Conservation (phyloP, 176 grass and related monocot genomes). For the Aechmea fasciata region DNA sequence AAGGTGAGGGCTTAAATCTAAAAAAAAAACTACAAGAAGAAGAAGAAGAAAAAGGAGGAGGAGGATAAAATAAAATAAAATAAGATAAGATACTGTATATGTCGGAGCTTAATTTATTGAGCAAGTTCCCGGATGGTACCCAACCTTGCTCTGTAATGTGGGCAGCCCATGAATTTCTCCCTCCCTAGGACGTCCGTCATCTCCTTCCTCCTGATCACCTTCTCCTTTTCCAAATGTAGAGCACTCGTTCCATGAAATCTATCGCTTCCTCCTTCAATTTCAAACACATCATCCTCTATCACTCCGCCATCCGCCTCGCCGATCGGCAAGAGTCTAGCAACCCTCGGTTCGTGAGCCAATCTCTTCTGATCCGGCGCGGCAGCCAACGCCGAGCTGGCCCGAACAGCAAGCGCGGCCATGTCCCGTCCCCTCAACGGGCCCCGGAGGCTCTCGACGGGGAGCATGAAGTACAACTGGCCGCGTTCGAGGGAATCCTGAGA, state of each 20-base stretch:
- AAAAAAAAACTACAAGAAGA: neutral
- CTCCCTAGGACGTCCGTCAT: neutral
- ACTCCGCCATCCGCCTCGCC: neutral
- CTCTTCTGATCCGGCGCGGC: neutral
- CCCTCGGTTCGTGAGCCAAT: neutral
- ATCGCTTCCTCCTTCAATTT: neutral
- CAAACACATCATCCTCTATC: neutral
- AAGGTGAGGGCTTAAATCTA: neutral
- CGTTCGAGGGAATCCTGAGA: conserved; percentile 15
- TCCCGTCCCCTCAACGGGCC: conserved; percentile 25
- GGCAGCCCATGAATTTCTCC: neutral
- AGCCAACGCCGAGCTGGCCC: conserved; percentile 28
- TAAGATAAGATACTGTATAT: neutral
- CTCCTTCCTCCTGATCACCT: neutral
- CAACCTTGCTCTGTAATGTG: neutral
- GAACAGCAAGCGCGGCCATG: conserved; percentile 55
- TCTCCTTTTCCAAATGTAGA: no score
- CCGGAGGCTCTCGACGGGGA: conserved; percentile 29
- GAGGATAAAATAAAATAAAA: neutral
- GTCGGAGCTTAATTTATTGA: neutral
- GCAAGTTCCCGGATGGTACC: neutral
- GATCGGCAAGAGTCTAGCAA: neutral
- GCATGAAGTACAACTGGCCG: conserved; percentile 57
- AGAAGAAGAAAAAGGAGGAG: no score
- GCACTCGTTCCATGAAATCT: no score